Percentiles rank a stretch among this genome's conserved stretches.
Evolutionary conservation across 805 yeast species (phyloP).

Genomic region (Sugiyamaella mastotermitis): DNA sequence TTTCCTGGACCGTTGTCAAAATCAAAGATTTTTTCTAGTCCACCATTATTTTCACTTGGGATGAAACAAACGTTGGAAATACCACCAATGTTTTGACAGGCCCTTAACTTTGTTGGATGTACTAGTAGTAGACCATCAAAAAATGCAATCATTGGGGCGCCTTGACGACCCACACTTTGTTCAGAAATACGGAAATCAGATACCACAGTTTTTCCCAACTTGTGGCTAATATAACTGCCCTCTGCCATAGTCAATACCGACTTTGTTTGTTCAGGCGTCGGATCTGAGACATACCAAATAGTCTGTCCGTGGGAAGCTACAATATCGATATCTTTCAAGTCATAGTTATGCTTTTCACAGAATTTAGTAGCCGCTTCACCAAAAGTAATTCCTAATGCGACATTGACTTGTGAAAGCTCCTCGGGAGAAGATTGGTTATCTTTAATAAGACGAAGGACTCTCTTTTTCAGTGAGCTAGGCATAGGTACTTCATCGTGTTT

Average conservation of each 20-base stretch:
- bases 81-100: slow-evolving; percentile 28
- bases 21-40: slow-evolving; percentile 23
- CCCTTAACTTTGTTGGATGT: slow-evolving; percentile 22
- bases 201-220: slow-evolving; percentile 21
- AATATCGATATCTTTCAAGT: slow-evolving; percentile 18
- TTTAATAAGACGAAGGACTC: slow-evolving; percentile 13
- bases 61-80: slow-evolving; percentile 26
- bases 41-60: slow-evolving; percentile 23
- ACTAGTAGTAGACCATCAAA: slow-evolving; percentile 24
- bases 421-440: slow-evolving; percentile 14
- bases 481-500: slow-evolving; percentile 13
- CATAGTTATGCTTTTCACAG: slow-evolving; percentile 9
- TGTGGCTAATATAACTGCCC: slow-evolving; percentile 20
- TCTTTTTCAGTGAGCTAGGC: slow-evolving; percentile 12
- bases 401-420: slow-evolving; percentile 16
- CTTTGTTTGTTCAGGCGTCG: slow-evolving; percentile 14
- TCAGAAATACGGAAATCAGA: slow-evolving; percentile 25
- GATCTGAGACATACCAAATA: slow-evolving; percentile 24
- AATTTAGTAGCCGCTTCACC: slow-evolving; percentile 15
- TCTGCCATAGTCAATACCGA: slow-evolving; percentile 26
- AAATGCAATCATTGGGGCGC: slow-evolving; percentile 27
- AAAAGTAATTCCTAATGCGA: slow-evolving; percentile 15
- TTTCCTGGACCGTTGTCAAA: slow-evolving; percentile 30
- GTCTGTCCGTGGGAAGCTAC: slow-evolving; percentile 29
- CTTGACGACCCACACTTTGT: slow-evolving; percentile 27